These are phyloP conservation scores for Russula abietina DNA, from an alignment of 768 basidiomycete species.

Conservation along the genomic window DNA sequence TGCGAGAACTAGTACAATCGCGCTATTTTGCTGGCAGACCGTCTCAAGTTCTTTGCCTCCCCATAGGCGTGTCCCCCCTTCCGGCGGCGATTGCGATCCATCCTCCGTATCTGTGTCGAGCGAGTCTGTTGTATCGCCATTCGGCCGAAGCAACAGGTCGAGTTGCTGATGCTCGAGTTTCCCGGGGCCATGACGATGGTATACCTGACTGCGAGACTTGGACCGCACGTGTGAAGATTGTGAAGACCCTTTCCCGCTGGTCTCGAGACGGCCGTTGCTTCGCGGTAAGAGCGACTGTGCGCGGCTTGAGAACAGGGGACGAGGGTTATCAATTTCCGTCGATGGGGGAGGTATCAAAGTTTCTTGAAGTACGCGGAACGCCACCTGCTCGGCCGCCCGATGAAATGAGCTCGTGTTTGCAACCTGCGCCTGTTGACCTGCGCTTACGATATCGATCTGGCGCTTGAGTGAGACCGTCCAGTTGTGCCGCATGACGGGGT, in stretches of 20 bases:
- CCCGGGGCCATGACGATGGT: conserved; percentile 57
- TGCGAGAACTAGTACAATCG: conserved; percentile 69
- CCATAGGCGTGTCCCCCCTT: conserved; percentile 50
- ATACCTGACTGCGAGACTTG: conserved; percentile 65
- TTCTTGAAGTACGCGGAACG: conserved; percentile 81
- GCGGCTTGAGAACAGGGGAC: conserved; percentile 27
- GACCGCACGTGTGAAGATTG: conserved; percentile 45
- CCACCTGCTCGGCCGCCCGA: conserved; percentile 65
- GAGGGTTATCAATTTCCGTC: conserved; percentile 5
- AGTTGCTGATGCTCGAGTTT: conserved; percentile 57
- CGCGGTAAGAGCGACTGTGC: conserved; percentile 28
- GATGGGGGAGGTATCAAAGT: conserved; percentile 50
- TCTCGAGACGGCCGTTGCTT: conserved; percentile 20
- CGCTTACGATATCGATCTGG: conserved; percentile 49
- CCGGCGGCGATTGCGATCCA: conserved; percentile 32
- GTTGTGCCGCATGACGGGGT: conserved; percentile 65
- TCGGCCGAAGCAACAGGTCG: conserved; percentile 12
- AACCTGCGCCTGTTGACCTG: conserved; percentile 28
- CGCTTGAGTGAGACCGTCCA: conserved; percentile 66
- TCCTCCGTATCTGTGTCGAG: conserved; percentile 29
- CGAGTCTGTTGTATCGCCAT: conserved; percentile 20
- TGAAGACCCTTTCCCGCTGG: conserved; percentile 14
- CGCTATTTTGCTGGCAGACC: conserved; percentile 85
- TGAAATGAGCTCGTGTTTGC: conserved; percentile 41
- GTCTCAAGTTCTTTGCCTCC: conserved; percentile 79